Evolutionary conservation across 2,329 filamentous ascomycete species (phyloP).

Genomic region (Emmonsia crescens): DNA sequence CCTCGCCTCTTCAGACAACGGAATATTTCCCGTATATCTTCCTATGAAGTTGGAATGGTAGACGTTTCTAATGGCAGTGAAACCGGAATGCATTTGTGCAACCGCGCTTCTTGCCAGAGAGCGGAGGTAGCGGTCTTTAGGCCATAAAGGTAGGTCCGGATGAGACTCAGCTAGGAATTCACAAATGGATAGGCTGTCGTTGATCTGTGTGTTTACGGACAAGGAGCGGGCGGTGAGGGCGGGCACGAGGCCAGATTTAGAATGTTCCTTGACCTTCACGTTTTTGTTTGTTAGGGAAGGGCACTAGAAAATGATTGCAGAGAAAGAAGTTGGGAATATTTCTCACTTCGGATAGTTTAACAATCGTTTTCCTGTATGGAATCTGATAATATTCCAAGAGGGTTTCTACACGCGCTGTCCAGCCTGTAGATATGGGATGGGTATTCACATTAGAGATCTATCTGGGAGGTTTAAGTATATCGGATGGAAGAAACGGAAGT

Average conservation of each 20-base stretch:
- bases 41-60: conserved; percentile 23
- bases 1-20: conserved; percentile 16
- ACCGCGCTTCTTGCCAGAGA: conserved; percentile 23
- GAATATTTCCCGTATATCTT: conserved; percentile 23
- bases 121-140: conserved; percentile 22
- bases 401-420: conserved; percentile 24
- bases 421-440: conserved; percentile 16
- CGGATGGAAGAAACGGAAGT: not conserved
- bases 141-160: conserved; percentile 22
- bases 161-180: conserved; percentile 25
- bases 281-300: not conserved
- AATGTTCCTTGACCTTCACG: conserved; percentile 17
- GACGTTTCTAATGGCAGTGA: conserved; percentile 16
- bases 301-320: too few relatives aligned
- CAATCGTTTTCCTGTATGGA: conserved; percentile 17
- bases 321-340: not conserved
- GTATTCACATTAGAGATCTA: not conserved
- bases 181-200: conserved; percentile 25
- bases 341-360: conserved; percentile 20
- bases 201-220: conserved; percentile 13
- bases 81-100: conserved; percentile 28
- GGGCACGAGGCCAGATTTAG: conserved; percentile 23
- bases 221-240: conserved; percentile 19
- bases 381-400: conserved; percentile 28
- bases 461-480: not conserved